Percentiles rank a stretch among this genome's conserved stretches.
These are phyloP conservation scores for Craspedostauros australis DNA, from an alignment of 108 stramenopile genomes.

Conservation along the genomic window DNA sequence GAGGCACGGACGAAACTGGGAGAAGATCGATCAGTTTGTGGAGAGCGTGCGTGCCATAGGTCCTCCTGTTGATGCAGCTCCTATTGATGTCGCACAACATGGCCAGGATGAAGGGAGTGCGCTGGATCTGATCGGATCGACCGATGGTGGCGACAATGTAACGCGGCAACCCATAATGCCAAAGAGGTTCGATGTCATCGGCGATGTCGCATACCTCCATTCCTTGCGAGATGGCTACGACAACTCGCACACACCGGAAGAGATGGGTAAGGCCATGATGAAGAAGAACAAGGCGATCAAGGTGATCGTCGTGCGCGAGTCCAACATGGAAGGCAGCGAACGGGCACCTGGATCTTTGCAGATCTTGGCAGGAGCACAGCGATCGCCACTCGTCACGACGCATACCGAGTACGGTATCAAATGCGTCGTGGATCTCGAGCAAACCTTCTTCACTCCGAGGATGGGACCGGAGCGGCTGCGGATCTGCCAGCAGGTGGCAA, in stretches of 20 bases:
- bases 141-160: slow-evolving; percentile 7
- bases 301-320: slow-evolving; percentile 40
- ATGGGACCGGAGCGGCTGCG: slow-evolving; percentile 80
- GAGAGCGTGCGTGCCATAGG: slow-evolving; percentile 38
- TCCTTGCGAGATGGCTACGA: slow-evolving; percentile 38
- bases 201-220: slow-evolving; percentile 78
- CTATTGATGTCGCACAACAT: too few species aligned
- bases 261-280: slow-evolving; percentile 65
- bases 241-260: too few species aligned
- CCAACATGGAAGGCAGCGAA: slow-evolving; percentile 43
- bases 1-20: slow-evolving; percentile 80
- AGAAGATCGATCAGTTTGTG: slow-evolving; percentile 76
- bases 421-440: slow-evolving; percentile 75
- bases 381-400: slow-evolving; percentile 65
- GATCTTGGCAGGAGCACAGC: slow-evolving; percentile 56
- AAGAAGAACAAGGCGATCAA: slow-evolving; percentile 72
- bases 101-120: slow-evolving; percentile 24
- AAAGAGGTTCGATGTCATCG: slow-evolving; percentile 64
- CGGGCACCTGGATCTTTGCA: slow-evolving; percentile 61
- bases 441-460: slow-evolving; percentile 79
- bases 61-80: slow-evolving; percentile 10
- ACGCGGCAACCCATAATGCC: too few species aligned
- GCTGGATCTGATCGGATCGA: neutral
- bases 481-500: slow-evolving; percentile 73
- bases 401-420: slow-evolving; percentile 82